phyloP scores from a whole-genome alignment of 192 early-diverging fungal species.

The Coemansia sp. region DNA sequence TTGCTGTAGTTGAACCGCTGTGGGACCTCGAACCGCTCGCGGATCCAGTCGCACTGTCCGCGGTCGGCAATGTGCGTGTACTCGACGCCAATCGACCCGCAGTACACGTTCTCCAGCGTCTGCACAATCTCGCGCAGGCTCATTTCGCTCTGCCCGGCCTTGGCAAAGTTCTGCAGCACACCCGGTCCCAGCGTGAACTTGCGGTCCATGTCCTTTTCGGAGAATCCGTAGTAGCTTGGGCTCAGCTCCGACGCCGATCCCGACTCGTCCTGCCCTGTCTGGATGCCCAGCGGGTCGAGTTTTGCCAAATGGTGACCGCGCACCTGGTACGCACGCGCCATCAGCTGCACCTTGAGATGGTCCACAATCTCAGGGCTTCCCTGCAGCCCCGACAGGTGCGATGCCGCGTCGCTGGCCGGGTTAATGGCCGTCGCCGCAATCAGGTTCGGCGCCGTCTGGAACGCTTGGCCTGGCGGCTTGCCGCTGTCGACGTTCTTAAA shows the following conservation, averaged over 20 bases:
- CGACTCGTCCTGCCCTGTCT: conserved; percentile 55
- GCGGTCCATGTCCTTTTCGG: conserved; percentile 87
- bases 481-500: conserved; percentile 79
- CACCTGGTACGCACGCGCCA: conserved; percentile 94
- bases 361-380: conserved; percentile 83
- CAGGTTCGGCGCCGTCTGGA: conserved; percentile 78
- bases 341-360: conserved; percentile 96
- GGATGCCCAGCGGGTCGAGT: conserved; percentile 92
- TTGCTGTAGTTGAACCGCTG: conserved; percentile 83
- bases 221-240: conserved; percentile 90
- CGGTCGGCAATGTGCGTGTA: conserved; percentile 99
- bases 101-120: conserved; percentile 81
- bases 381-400: conserved; percentile 45
- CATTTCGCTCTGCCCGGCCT: conserved; percentile 66
- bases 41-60: conserved; percentile 95
- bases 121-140: conserved; percentile 90
- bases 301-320: conserved; percentile 95
- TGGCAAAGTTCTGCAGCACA: conserved; percentile 84
- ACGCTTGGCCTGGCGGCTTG: conserved; percentile 66
- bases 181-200: conserved; percentile 92
- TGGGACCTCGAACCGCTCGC: conserved; percentile 87
- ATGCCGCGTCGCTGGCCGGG: conserved; percentile 56
- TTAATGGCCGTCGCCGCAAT: conserved; percentile 66
- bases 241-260: conserved; percentile 78
- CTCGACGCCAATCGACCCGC: conserved; percentile 92